Base-by-base conservation (phyloP, 345 rosid genomes). In the Salix purpurea region DNA sequence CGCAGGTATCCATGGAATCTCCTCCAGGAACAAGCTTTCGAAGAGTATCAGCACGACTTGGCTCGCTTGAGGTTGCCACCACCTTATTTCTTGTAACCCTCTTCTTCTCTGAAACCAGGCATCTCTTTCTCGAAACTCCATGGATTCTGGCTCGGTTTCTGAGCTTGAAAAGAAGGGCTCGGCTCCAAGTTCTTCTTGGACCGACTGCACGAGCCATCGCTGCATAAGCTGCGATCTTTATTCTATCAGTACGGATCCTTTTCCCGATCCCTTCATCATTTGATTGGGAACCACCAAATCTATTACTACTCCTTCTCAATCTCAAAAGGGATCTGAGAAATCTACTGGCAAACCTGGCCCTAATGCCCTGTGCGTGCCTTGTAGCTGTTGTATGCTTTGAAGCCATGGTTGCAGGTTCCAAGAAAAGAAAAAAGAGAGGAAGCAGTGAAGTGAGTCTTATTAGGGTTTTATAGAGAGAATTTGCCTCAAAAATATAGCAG, bases 1-100 rank as follows among this genome's bases (percentile, higher is more conserved):
- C 24, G 69, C 81, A 76, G 19, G 70, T 69, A 70, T 80, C 81
- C 86, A 85, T 85, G 34, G 72, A 10, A 4, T 71, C 69, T 1
- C 88, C 88, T 1, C 88, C 88, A 2, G 86, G 88, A 36, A 85
- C 86, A 3, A 85, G 84, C 76, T 44, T 70, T 28, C 83, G 60
- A 10, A 85, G 86, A 79, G 13, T 44, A 1, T 71, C 52, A 24
- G 69, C 54, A 46, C 58, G 74, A 23, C 28, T 56, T 11, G 48
- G 40, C 69, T 70, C 66, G 9, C 60, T 5, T 40, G 23, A 32
- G 7, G 14, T 26, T 1, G 21, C 71, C 61, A n/a, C 13, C 67
- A 34, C 52, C 23, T 62, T 78, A 40, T 23, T 73, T 4, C 37
- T 28, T n/a, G 14, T 21, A 34, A 48, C 42, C 58, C 56, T 58